Percentiles rank a stretch among this genome's conserved stretches.
These are phyloP conservation scores for Ceratocystis eucalypticola DNA, from an alignment of 2,329 filamentous ascomycete genomes.

Conservation along the genomic window DNA sequence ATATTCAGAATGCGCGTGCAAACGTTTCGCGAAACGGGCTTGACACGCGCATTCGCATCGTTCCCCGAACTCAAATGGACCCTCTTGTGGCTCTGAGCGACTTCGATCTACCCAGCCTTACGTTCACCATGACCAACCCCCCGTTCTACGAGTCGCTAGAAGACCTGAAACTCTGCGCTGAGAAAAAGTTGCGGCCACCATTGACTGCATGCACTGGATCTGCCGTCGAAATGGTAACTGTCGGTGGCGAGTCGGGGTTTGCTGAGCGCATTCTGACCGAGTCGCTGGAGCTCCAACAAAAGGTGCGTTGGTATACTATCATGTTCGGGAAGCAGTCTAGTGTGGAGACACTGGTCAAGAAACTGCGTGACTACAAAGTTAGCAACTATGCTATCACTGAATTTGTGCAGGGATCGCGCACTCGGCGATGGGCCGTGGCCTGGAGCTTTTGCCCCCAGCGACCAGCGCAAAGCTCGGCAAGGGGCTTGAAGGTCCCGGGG, in stretches of 20 bases:
- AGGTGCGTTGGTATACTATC: constrained; percentile 74
- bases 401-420: constrained; percentile 64
- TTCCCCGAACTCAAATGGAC: constrained; percentile 39
- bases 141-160: constrained; percentile 72
- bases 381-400: constrained; percentile 72
- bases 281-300: constrained; percentile 43
- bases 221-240: constrained; percentile 70
- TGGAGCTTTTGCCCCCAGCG: constrained; percentile 69
- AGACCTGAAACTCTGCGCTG: constrained; percentile 54
- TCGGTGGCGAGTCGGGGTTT: constrained; percentile 66
- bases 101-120: constrained; percentile 39
- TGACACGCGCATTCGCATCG: constrained; percentile 47
- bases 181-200: constrained; percentile 52
- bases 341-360: constrained; percentile 47
- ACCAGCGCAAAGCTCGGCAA: constrained; percentile 38
- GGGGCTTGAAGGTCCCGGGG: constrained; percentile 31
- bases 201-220: constrained; percentile 65
- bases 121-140: constrained; percentile 89
- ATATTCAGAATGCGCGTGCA: constrained; percentile 47
- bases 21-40: constrained; percentile 59
- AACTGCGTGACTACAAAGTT: constrained; percentile 42
- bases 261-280: constrained; percentile 57
- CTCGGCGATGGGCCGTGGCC: constrained; percentile 71
- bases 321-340: constrained; percentile 78
- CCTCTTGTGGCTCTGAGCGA: constrained; percentile 51